Evolutionary conservation across 176 grass and related monocot genomes (phyloP), one percentile per base, ranked within the genome.

Genomic region (Stipa capillata): DNA sequence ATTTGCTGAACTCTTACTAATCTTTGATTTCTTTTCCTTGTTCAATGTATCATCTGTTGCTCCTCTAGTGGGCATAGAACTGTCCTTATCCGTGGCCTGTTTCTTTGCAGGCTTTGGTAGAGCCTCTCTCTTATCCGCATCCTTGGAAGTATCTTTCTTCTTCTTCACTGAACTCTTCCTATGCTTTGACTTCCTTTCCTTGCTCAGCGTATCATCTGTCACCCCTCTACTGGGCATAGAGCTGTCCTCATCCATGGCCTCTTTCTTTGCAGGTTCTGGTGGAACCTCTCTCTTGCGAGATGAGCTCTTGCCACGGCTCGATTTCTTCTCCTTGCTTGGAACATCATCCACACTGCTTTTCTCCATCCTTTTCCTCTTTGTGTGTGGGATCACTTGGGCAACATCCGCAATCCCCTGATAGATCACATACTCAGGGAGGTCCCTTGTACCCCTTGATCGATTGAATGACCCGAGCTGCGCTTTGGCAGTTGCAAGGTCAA

Each of bases 401-500:
- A 79, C 76, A 25, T 75, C 87, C 61, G 76, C 82, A 61, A 85
- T 85, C 31, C 82, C 82, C 44, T 76, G 34, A 60, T 56, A 85
- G 25, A 70, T 56, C 13, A 84, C 41, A 87, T 84, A 99, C 79
- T 85, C 79, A 17, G 96, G 64, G 28, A 92, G 92, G 21, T 84
- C 79, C 39, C 83, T 83, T 57, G 29, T 51, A 80, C 83, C 83
- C 64, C 89, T 97, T 3, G 84, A 84, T 7, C 54, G 36, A 79
- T 89, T 88, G 84, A 95, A 95, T 0, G 92, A 81, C 34, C 60
- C 91, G 44, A 95, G 58, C 85, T 99, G 96, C 27, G 90, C 80
- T 77, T 73, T 91, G 40, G 85, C 86, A 34, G 82, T 88, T 32
- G 54, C 81, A 36, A 99, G 80, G 50, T 95, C 96, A 24, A 99